Percentiles rank a stretch among this genome's conserved stretches.
These are phyloP conservation scores for Suillus cothurnatus DNA, from an alignment of 768 basidiomycete genomes.

Conservation along the genomic window DNA sequence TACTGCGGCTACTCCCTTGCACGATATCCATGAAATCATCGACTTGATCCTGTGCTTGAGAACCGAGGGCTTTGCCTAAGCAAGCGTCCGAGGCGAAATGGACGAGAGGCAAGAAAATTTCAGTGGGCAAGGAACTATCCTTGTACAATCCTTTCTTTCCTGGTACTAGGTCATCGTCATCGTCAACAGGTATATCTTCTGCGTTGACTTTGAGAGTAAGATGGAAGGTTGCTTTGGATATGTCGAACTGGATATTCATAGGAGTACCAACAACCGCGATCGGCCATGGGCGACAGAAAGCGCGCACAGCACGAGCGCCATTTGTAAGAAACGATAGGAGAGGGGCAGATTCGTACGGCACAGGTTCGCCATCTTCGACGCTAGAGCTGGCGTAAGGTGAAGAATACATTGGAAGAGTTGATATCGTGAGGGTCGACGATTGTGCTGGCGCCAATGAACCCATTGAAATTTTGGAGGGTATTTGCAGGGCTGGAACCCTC, in stretches of 20 bases:
- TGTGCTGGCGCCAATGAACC: conserved; percentile 15
- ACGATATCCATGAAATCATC: neutral
- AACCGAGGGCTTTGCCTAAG: conserved; percentile 23
- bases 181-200: conserved; percentile 47
- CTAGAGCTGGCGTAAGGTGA: conserved; percentile 16
- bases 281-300: conserved; percentile 87
- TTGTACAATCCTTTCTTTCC: conserved; percentile 1
- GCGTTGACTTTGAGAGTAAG: conserved; percentile 63
- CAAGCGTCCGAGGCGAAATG: conserved; percentile 69
- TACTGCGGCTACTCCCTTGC: neutral
- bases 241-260: conserved; percentile 71
- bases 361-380: neutral
- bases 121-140: conserved; percentile 61
- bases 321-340: conserved; percentile 70
- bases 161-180: neutral
- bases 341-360: neutral
- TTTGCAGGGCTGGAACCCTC: neutral
- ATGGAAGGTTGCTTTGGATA: conserved; percentile 69
- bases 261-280: conserved; percentile 71
- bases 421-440: conserved; percentile 22
- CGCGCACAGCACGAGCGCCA: conserved; percentile 81
- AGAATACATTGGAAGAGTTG: conserved; percentile 22
- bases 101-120: conserved; percentile 88
- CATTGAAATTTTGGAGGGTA: neutral
- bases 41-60: neutral